Conservation (phyloP, 2,329 filamentous ascomycete genomes). For the Trichoderma breve region DNA sequence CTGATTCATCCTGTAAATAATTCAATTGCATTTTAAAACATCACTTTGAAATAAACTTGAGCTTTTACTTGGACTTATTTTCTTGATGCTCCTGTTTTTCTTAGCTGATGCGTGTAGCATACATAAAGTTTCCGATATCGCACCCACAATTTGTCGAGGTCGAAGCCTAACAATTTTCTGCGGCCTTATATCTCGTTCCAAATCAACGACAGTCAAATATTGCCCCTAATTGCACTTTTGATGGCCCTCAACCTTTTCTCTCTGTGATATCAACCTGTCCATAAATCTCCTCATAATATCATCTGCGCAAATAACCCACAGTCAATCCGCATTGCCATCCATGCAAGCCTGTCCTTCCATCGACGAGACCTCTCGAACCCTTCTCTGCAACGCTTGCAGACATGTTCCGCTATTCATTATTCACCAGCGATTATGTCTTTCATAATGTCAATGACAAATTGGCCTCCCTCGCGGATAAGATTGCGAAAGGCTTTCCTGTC, state of each 20-base stretch:
- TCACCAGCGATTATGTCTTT: background rate
- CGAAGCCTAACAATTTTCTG: background rate
- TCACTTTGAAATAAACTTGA: background rate
- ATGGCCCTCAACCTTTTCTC: background rate
- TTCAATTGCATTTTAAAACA: background rate
- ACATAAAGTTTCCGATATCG: background rate
- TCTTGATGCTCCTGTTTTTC: background rate
- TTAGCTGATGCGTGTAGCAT: background rate
- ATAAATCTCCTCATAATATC: background rate
- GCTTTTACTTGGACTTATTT: background rate
- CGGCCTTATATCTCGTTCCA: background rate
- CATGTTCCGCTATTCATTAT: background rate
- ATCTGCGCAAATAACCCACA: background rate
- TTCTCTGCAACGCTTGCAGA: background rate
- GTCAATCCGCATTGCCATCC: background rate
- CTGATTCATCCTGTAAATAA: background rate
- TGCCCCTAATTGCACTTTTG: background rate
- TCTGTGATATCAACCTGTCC: background rate
- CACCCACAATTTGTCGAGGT: background rate
- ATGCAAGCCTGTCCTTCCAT: background rate
- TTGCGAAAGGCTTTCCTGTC: background rate
- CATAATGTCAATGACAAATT: constrained; percentile 10
- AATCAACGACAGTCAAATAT: background rate
- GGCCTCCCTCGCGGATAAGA: constrained; percentile 14
- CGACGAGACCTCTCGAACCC: background rate